Evolutionary conservation across 805 yeast genomes (phyloP).

Genomic region (Saturnispora gosingensis): DNA sequence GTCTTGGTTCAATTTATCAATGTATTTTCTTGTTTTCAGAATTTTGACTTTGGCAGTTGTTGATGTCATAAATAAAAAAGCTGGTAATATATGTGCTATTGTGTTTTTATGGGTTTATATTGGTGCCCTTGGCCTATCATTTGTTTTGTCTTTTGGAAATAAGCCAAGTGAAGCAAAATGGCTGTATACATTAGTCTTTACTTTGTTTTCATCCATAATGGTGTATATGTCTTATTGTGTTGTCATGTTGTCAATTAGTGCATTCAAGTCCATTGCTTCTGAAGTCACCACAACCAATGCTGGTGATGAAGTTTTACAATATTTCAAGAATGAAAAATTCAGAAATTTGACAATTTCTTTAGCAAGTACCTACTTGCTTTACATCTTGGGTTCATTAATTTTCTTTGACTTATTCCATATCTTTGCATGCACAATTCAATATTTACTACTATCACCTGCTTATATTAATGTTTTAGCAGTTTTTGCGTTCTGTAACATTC

Average conservation of each 20-base stretch:
- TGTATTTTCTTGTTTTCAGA: constrained; percentile 81
- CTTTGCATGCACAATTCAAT: constrained; percentile 77
- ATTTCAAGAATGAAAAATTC: constrained; percentile 59
- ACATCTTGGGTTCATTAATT: constrained; percentile 63
- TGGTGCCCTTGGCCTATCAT: constrained; percentile 66
- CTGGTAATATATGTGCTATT: constrained; percentile 71
- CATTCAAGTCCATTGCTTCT: constrained; percentile 47
- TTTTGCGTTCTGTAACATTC: constrained; percentile 90
- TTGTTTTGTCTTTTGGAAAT: constrained; percentile 86
- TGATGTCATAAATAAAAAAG: constrained; percentile 35
- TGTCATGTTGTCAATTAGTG: constrained; percentile 49
- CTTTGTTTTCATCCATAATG: constrained; percentile 76
- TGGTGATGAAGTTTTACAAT: constrained; percentile 27
- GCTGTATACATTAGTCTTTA: constrained; percentile 61
- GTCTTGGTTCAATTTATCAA: constrained; percentile 86
- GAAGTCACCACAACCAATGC: constrained; percentile 26
- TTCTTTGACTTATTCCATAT: constrained; percentile 88
- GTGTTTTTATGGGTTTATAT: constrained; percentile 82
- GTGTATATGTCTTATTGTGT: constrained; percentile 73
- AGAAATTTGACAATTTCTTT: constrained; percentile 78
- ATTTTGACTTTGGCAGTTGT: constrained; percentile 72
- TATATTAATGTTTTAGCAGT: constrained; percentile 85
- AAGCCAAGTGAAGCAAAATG: constrained; percentile 81
- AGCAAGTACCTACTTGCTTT: constrained; percentile 72
- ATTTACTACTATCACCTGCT: constrained; percentile 73